Percentiles rank a stretch among this genome's conserved stretches.
Conservation (phyloP, 306 rosid genomes). For the Sechiopsis laciniata region DNA sequence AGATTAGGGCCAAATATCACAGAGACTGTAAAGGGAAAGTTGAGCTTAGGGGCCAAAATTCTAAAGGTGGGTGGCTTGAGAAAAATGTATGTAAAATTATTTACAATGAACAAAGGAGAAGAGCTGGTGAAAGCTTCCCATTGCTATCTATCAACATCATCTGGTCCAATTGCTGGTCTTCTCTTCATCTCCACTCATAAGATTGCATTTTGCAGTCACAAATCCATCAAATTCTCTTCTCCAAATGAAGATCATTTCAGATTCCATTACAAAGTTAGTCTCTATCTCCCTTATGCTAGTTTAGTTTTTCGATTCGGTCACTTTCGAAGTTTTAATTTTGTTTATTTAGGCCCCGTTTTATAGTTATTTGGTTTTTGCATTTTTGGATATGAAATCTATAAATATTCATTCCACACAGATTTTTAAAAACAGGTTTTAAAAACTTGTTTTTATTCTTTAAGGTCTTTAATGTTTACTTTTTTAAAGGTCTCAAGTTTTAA, state of each 20-base stretch:
- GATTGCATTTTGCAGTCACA: slow-evolving; percentile 6
- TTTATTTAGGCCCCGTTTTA: too few species aligned
- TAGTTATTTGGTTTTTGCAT: too few species aligned
- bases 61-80: slow-evolving; percentile 24
- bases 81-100: not conserved
- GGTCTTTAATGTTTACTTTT: too few species aligned
- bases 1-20: slow-evolving; percentile 49
- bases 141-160: slow-evolving; percentile 11
- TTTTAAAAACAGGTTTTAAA: too few species aligned
- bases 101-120: not conserved
- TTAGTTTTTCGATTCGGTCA: too few species aligned
- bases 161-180: slow-evolving; percentile 17
- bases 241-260: slow-evolving; percentile 9
- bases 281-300: not conserved
- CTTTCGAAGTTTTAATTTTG: too few species aligned
- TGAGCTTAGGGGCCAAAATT: slow-evolving; percentile 28
- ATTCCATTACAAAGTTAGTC: not conserved
- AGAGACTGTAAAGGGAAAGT: too few species aligned
- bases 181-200: slow-evolving; percentile 18
- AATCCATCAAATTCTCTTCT: slow-evolving; percentile 4
- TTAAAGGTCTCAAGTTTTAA: too few species aligned
- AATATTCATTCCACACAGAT: too few species aligned
- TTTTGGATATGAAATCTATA: too few species aligned
- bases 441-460: too few species aligned
- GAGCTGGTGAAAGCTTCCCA: slow-evolving; percentile 16